Evolutionary conservation across 495 filamentous ascomycete species (phyloP).

Genomic region (Hyaloscypha bicolor): DNA sequence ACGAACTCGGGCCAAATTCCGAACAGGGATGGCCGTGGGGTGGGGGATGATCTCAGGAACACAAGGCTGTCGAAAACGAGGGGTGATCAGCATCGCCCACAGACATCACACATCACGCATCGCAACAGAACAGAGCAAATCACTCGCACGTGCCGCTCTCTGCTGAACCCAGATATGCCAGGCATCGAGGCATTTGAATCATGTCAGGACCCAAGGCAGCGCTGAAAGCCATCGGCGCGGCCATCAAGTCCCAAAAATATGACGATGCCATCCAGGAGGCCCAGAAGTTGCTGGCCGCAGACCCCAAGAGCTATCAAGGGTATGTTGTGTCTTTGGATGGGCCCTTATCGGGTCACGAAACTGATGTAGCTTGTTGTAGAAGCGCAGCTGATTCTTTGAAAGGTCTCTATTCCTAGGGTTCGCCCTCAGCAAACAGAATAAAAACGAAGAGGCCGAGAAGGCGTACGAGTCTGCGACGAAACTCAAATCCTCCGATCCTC

Average conservation of each 20-base stretch:
- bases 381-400: not conserved
- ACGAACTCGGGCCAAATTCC: not conserved
- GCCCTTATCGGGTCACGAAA: not conserved
- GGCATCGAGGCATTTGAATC: not conserved
- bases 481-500: conserved; percentile 52
- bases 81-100: not conserved
- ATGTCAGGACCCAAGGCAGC: conserved; percentile 69
- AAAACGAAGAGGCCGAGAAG: conserved; percentile 68
- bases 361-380: not conserved
- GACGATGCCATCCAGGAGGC: conserved; percentile 69
- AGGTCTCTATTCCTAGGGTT: conserved; percentile 73
- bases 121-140: too few species aligned
- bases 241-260: conserved; percentile 80
- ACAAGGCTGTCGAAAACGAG: not conserved
- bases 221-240: conserved; percentile 80
- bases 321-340: conserved; percentile 33
- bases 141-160: not conserved
- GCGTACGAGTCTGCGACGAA: conserved; percentile 75
- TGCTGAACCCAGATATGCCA: conserved; percentile 10
- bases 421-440: conserved; percentile 72
- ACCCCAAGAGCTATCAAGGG: conserved; percentile 83
- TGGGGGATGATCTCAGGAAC: not conserved
- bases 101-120: too few species aligned
- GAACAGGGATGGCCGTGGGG: not conserved
- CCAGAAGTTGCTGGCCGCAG: conserved; percentile 64